Evolutionary conservation across 805 yeast genomes (phyloP), one percentile per base, ranked within the genome.

Genomic region (Yamadazyma laniorum): DNA sequence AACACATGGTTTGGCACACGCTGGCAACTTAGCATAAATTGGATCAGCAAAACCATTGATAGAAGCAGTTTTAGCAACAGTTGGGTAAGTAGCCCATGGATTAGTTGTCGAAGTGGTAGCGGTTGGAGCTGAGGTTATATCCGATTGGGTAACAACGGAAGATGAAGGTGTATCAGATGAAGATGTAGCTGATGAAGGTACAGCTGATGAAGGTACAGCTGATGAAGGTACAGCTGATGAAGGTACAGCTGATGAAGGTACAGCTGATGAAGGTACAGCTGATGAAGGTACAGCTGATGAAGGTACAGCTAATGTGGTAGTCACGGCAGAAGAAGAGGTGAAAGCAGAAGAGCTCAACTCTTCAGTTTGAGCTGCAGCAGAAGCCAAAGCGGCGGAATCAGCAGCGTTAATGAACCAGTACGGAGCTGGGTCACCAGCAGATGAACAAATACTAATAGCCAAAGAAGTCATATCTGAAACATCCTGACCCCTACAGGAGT

Each of bases 31-130:
- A 21, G 44, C 51, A 44, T 59, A 59, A 35, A 72, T 63, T 14
- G 64, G 65, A 50, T 72, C 77, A 19, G 76, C 75, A 39, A 72
- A 71, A 1, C 77, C 77, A 44, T 72, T 72, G 40, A 68, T 58
- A 28, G 65, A 49, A 21, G 75, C 77, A 19, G 75, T 68, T 43
- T 66, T 53, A 13, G 75, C 66, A 21, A 72, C 75, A 6, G 51
- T 40, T 14, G 77, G 77, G 46, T 66, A 72, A 5, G 75, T 68
- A 34, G 56, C 62, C 57, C 61, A 70, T 40, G 50, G 42, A 29
- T 49, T 42, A 18, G 29, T 25, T 4, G 44, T 29, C n/a, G 37
- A 8, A 13, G 43, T 29, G 8, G 33, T 26, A 12, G 34, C n/a
- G 13, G 39, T 32, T 16, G 35, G 21, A 11, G 37, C 34, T 9